Conservation (phyloP, 129 eudicot species). For the Lactuca sativa region DNA sequence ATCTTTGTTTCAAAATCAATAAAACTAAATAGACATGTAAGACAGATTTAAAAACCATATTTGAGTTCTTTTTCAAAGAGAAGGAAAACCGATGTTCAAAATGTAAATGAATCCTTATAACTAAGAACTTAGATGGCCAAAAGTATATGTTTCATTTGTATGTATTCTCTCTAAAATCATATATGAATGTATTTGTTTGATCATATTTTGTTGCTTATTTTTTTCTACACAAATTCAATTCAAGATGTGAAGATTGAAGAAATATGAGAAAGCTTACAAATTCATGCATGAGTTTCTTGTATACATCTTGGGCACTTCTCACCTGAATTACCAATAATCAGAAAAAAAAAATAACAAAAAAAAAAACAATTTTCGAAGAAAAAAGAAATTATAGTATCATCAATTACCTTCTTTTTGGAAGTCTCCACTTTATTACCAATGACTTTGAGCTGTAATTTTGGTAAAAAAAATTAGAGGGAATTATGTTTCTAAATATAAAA, state of each 20-base stretch:
- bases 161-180: too few species aligned
- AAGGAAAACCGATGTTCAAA: neutral
- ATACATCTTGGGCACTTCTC: conserved; percentile 64
- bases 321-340: conserved; percentile 36
- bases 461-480: neutral
- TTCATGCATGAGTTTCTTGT: conserved; percentile 57
- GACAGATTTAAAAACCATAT: neutral
- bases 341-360: neutral
- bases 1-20: too few species aligned
- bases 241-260: neutral
- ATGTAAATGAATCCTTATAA: neutral
- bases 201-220: neutral
- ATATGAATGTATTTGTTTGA: neutral
- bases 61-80: neutral
- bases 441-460: conserved; percentile 48
- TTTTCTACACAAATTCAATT: too few species aligned
- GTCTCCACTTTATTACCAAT: conserved; percentile 53
- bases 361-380: neutral
- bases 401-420: conserved; percentile 64
- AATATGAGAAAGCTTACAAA: conserved; percentile 49
- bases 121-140: neutral
- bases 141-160: too few species aligned
- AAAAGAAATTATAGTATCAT: neutral
- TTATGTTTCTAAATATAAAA: neutral
- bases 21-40: neutral